A percentile compares a stretch with the other conserved stretches of the same genome.
Evolutionary conservation across 805 yeast genomes (phyloP).

Genomic region (Pichia exigua): DNA sequence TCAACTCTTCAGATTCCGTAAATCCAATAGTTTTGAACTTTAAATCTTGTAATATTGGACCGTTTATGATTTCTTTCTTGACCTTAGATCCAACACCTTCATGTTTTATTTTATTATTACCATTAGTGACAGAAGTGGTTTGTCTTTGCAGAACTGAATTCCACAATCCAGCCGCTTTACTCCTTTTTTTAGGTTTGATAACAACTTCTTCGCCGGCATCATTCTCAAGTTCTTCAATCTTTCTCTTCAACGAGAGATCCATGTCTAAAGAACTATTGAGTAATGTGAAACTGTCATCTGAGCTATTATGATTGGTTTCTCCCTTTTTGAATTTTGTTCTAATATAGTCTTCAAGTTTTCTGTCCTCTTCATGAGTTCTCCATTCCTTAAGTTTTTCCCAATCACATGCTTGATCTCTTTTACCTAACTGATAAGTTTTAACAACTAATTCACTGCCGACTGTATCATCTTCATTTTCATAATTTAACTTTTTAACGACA

Average conservation of each 20-base stretch:
- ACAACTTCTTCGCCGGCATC: conserved; percentile 15
- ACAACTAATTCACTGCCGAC: conserved; percentile 6
- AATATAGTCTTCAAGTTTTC: conserved; percentile 6
- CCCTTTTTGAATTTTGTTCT: background rate
- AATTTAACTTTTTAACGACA: conserved; percentile 29
- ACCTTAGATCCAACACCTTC: background rate
- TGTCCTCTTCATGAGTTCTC: conserved; percentile 8
- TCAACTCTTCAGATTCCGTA: conserved; percentile 11
- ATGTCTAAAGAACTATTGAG: background rate
- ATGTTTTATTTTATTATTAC: background rate
- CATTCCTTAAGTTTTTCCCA: conserved; percentile 11
- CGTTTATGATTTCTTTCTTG: background rate
- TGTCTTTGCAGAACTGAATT: conserved; percentile 19
- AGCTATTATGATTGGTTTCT: background rate
- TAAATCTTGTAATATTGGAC: conserved; percentile 14
- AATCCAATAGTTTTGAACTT: conserved; percentile 18
- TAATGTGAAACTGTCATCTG: background rate
- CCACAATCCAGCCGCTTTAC: conserved; percentile 14
- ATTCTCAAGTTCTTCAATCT: background rate
- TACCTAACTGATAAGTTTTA: conserved; percentile 11
- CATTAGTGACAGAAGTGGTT: background rate
- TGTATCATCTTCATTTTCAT: conserved; percentile 13
- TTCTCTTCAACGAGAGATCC: background rate
- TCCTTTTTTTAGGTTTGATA: conserved; percentile 15
- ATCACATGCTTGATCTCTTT: conserved; percentile 14